These are phyloP conservation scores for Eucalyptus urophylla DNA, from an alignment of 345 rosid genomes.

Conservation along the genomic window DNA sequence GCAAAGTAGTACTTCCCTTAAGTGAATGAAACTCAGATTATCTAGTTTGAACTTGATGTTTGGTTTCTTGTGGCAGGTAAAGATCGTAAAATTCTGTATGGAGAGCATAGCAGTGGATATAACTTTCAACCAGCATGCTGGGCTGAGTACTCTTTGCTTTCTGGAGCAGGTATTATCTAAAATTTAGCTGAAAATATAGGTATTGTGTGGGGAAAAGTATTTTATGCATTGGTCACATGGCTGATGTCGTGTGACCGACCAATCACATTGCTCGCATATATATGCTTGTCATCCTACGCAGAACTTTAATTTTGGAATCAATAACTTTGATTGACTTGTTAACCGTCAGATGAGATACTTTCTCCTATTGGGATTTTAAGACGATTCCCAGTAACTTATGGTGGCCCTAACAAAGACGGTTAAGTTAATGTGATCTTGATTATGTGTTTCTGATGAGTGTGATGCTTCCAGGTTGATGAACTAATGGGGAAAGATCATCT, in stretches of 20 bases:
- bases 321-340: not conserved
- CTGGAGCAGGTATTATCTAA: not conserved
- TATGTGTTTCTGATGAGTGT: not conserved
- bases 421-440: not conserved
- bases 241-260: not conserved
- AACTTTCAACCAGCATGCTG: slow-evolving; percentile 2
- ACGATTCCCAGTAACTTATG: not conserved
- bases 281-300: not conserved
- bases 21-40: not conserved
- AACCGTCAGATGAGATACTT: not conserved
- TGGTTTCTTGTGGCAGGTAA: not conserved
- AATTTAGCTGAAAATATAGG: not conserved
- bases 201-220: not conserved
- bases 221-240: not conserved
- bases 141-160: slow-evolving; percentile 1
- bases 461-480: slow-evolving; percentile 44
- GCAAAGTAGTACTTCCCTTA: not conserved
- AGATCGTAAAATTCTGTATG: not conserved
- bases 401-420: not conserved
- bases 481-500: slow-evolving; percentile 64
- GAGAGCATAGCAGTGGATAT: not conserved
- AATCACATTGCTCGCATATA: not conserved
- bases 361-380: not conserved
- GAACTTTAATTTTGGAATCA: not conserved
- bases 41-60: not conserved